phyloP scores from a whole-genome alignment of 805 yeast species.

The Cyberlindnera meyerae region DNA sequence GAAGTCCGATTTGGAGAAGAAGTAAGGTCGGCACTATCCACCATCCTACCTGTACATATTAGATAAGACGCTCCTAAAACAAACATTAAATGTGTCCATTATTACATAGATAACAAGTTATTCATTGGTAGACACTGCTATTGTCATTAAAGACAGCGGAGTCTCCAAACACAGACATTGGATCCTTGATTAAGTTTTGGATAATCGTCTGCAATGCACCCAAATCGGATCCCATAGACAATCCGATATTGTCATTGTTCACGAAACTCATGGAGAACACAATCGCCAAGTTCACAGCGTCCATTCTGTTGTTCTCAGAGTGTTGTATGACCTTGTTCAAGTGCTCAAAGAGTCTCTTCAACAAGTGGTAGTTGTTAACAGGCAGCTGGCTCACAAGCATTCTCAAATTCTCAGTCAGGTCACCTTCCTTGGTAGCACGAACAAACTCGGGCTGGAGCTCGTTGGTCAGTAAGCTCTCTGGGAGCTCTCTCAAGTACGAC shows the following conservation, averaged over 20 bases:
- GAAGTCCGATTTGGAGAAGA: conserved; percentile 15
- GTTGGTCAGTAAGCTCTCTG: conserved; percentile 74
- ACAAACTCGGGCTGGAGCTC: conserved; percentile 58
- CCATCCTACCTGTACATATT: no score
- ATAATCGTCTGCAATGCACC: conserved; percentile 51
- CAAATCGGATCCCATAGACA: conserved; percentile 44
- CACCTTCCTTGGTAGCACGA: conserved; percentile 31
- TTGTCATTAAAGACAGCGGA: conserved; percentile 4
- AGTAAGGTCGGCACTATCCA: no score
- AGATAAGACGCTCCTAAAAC: no score
- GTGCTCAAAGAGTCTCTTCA: conserved; percentile 65
- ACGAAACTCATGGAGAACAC: conserved; percentile 71
- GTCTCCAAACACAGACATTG: conserved; percentile 29
- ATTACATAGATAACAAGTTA: background rate
- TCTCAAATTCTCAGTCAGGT: conserved; percentile 29
- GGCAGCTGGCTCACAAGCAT: conserved; percentile 48
- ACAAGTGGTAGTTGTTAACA: conserved; percentile 55
- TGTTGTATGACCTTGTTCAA: conserved; percentile 62
- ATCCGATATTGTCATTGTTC: conserved; percentile 37
- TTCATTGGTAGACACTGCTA: conserved; percentile 8
- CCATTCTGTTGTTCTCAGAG: conserved; percentile 76
- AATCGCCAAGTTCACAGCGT: conserved; percentile 82
- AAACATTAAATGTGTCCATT: background rate
- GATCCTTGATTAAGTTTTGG: conserved; percentile 41
- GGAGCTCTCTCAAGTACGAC: conserved; percentile 76